Conservation (phyloP, 345 rosid species). For the Streptanthus diversifolius region DNA sequence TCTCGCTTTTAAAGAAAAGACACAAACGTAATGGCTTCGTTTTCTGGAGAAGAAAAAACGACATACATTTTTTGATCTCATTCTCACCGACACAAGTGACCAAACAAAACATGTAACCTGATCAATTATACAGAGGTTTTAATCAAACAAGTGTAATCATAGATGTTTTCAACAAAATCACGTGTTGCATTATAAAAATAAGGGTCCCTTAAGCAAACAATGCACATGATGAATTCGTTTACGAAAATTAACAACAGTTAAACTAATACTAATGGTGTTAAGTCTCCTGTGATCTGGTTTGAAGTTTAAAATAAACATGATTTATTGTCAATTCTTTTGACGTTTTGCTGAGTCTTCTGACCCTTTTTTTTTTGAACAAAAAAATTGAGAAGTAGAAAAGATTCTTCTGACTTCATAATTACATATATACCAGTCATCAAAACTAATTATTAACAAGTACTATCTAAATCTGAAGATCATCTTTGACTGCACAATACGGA, state of each 20-base stretch:
- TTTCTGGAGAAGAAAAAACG: conserved; percentile 8
- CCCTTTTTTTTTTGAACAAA: too few relatives aligned
- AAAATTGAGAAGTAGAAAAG: too few relatives aligned
- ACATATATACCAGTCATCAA: not conserved
- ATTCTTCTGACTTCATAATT: not conserved
- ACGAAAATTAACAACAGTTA: not conserved
- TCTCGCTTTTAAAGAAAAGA: conserved; percentile 15
- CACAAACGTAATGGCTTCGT: conserved; percentile 25
- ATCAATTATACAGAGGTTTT: conserved; percentile 8
- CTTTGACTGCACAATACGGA: not conserved
- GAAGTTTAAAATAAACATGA: not conserved
- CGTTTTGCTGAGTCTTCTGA: conserved; percentile 4
- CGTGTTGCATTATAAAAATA: not conserved
- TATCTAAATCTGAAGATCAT: not conserved
- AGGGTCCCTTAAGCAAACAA: not conserved
- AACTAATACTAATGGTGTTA: not conserved
- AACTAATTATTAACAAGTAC: not conserved
- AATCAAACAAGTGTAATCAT: not conserved
- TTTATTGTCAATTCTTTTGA: not conserved
- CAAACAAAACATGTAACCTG: conserved; percentile 7
- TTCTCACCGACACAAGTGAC: conserved; percentile 31
- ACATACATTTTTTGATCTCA: conserved; percentile 16
- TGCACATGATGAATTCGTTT: not conserved
- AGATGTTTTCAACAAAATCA: not conserved
- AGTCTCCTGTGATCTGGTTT: not conserved